Base-by-base conservation (phyloP, 352 stramenopile genomes). In the Globisporangium iwayamae region DNA sequence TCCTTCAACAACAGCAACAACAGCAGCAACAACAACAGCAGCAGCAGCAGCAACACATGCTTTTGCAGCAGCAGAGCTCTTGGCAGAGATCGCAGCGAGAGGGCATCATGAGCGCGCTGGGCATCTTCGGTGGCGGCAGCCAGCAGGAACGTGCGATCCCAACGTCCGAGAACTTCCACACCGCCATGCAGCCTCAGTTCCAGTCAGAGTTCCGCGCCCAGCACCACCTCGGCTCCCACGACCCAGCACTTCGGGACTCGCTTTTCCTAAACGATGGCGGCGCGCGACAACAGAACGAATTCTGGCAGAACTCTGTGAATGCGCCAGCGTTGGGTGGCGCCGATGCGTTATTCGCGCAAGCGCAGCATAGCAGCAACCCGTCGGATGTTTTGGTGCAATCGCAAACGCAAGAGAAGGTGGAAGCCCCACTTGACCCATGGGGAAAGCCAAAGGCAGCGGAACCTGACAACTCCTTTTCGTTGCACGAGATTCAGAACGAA, bases 81-180 rank as follows among this genome's bases (percentile, higher is more conserved):
- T 93, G 84, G 84, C 84, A 90, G 52, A 71, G 77, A 45, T 85
- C 69, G 60, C 84, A 93, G 63, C 82, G 82, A 38, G 79, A 91
- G 63, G 78, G 81, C 34, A 91, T 91, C 61, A 89, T 93, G 83
- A 92, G 72, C 43, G 83, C 83, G 1, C 53, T 93, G 5, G 81
- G 81, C 25, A 81, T 91, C 6, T 93, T 93, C 73, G 81, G 76
- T 18, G 71, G 70, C 32, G 46, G 11, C 46, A 69, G 64, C 16
- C 68, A 79, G 61, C 62, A 65, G 5, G 60, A 68, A 7, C 62
- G 38, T 39, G 68, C 54, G 43, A 68, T 68, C 56, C 65, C 55
- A 53, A 62, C 39, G 34, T 68, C 69, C 18, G 72, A 76, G 62
- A 71, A 45, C n/a, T 79, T 79, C 57, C 68, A 62, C 43, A 61